Evolutionary conservation across 1,284 basidiomycete genomes (phyloP).

Genomic region (Sporisorium iseilematis-ciliati): DNA sequence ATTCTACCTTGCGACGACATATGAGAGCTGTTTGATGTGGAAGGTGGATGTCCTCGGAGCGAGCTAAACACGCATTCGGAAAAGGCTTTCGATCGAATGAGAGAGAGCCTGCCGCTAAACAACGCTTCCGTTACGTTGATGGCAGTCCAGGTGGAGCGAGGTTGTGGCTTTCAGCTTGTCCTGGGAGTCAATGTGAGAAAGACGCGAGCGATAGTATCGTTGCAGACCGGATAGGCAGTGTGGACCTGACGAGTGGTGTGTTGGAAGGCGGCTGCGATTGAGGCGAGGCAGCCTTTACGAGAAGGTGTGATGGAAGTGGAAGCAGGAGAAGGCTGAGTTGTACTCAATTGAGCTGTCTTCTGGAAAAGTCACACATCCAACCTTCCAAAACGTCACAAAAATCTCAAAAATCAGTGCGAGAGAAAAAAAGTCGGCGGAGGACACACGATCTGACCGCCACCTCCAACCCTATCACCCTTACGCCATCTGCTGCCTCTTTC

Average conservation of each 20-base stretch:
- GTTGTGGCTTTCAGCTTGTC: too few relatives aligned
- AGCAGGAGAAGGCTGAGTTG: neutral
- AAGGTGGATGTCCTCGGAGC: neutral
- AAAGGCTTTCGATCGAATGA: neutral
- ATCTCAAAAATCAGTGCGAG: neutral
- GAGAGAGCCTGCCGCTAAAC: neutral
- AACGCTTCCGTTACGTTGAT: neutral
- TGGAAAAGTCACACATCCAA: conserved; percentile 1
- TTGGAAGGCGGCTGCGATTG: neutral
- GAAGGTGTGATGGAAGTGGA: neutral
- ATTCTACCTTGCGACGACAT: conserved; percentile 18
- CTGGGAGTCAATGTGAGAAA: too few relatives aligned
- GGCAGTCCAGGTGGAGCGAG: too few relatives aligned
- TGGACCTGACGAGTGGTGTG: too few relatives aligned
- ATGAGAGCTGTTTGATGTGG: neutral
- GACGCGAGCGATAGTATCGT: too few relatives aligned
- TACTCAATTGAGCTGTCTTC: neutral
- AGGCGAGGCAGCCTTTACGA: neutral
- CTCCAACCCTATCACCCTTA: conserved; percentile 1
- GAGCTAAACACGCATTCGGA: neutral
- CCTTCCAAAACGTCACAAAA: conserved; percentile 16
- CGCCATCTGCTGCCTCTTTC: conserved; percentile 15
- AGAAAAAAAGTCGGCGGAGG: conserved; percentile 7
- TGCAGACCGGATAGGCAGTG: too few relatives aligned
- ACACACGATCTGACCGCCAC: conserved; percentile 29